Conservation (phyloP, 495 filamentous ascomycete species). For the Monascus purpureus region DNA sequence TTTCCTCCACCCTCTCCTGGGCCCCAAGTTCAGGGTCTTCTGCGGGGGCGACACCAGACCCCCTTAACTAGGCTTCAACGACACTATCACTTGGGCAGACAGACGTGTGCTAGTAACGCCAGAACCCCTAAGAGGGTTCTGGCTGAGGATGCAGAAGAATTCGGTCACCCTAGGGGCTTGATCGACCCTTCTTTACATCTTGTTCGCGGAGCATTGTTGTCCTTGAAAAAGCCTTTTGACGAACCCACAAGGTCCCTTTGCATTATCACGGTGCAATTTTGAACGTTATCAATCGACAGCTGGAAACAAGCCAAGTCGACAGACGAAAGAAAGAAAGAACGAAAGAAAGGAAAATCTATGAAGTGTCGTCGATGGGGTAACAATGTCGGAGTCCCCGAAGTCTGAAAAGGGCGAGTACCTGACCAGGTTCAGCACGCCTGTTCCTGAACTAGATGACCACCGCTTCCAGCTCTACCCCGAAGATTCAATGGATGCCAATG, state of each 20-base stretch:
- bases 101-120: constrained; percentile 29
- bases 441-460: constrained; percentile 87
- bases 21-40: constrained; percentile 82
- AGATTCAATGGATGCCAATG: constrained; percentile 44
- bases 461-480: constrained; percentile 61
- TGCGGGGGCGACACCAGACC: constrained; percentile 94
- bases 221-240: not conserved
- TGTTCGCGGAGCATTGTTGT: not conserved
- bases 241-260: not conserved
- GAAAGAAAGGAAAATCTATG: too few relatives aligned
- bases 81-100: constrained; percentile 20
- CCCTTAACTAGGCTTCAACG: constrained; percentile 65
- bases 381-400: constrained; percentile 50
- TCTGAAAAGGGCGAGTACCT: constrained; percentile 43
- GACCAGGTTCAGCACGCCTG: constrained; percentile 60
- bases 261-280: too few relatives aligned
- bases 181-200: not conserved
- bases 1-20: constrained; percentile 82
- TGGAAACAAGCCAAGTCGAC: too few relatives aligned
- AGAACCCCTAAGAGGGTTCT: constrained; percentile 35
- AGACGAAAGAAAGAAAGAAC: too few relatives aligned
- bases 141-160: constrained; percentile 29
- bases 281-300: too few relatives aligned
- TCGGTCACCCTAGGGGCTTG: constrained; percentile 8
- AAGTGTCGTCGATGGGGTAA: too few relatives aligned